Base-by-base conservation (phyloP, 1,284 basidiomycete species). In the Pyrrhoderma noxium region DNA sequence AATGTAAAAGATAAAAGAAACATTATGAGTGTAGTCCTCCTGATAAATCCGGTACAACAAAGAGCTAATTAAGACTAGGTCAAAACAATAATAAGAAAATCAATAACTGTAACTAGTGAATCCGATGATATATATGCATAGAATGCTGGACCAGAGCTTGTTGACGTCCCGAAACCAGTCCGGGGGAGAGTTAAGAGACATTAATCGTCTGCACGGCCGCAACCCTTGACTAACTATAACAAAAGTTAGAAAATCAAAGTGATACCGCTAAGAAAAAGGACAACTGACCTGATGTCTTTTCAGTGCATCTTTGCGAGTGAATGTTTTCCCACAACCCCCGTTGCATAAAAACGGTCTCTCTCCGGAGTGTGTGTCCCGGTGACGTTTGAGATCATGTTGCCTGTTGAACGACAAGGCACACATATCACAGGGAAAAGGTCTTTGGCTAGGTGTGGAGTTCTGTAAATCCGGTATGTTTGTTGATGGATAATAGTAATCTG, bases 391-490 rank as follows among this genome's bases (percentile, higher is more conserved):
- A 64, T 89, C 85, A 64, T 89, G 86, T 62, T 86, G 84, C 48
- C 85, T 77, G 62, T 85, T 87, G 70, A 89, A 89, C 16, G 85
- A 87, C 57, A 89, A 65, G n/a, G 83, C 75, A 64, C 85, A 89
- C 58, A 87, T 69, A 64, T 89, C 85, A 61, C 85, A 89, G 21
- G 80, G 74, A 64, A 82, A 88, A 22, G 85, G 85, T 14, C 76
- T 76, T 45, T 75, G 70, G n/a, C 82, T 78, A 31, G 82, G 80
- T 41, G 81, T 73, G 19, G 82, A 75, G 64, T 80, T 82, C 57
- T 84, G 81, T 9, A 27, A n/a, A 40, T 54, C 53, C 40, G 39
- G 35, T 38, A 36, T 41, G 46, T 19, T 41, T 31, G 44, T 7
- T 11, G 41, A n/a, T 19, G 45, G 51, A 40, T 49, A 49, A 34